Conservation (phyloP, 495 filamentous ascomycete species). For the Neurospora sp. region DNA sequence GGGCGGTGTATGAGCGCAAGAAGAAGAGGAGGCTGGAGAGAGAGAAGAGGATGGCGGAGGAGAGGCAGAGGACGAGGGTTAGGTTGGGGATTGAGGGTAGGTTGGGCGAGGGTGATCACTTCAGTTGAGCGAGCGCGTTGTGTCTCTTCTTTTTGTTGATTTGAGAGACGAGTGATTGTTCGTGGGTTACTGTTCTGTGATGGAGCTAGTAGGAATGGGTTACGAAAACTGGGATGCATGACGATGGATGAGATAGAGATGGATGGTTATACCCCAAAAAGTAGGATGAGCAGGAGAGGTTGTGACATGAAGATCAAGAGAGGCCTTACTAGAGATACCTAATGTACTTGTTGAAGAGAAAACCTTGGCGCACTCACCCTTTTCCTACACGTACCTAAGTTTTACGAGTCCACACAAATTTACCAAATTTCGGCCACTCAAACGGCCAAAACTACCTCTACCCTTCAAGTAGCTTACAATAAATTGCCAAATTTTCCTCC, state of each 20-base stretch:
- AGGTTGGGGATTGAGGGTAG: constrained; percentile 30
- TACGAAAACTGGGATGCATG: background rate
- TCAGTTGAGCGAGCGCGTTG: constrained; percentile 24
- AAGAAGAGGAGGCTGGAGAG: constrained; percentile 53
- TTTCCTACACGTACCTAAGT: background rate
- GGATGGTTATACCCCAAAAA: background rate
- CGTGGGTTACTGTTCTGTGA: background rate
- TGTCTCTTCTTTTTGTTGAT: background rate
- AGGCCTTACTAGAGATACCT: background rate
- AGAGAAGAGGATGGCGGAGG: constrained; percentile 43
- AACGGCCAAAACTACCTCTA: too few relatives aligned
- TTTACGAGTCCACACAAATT: too few relatives aligned
- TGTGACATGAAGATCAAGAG: background rate
- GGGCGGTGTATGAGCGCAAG: constrained; percentile 89
- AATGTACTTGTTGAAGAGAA: background rate
- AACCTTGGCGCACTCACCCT: background rate
- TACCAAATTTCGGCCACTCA: too few relatives aligned
- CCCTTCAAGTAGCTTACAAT: too few relatives aligned
- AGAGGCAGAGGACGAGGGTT: constrained; percentile 33
- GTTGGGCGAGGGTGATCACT: constrained; percentile 39
- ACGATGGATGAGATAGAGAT: background rate
- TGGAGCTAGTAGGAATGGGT: background rate
- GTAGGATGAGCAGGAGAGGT: background rate
- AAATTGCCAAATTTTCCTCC: too few relatives aligned
- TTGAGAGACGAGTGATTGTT: background rate